These are phyloP conservation scores for Arxiozyma telluris DNA, from an alignment of 1,139 yeast species.

Conservation along the genomic window DNA sequence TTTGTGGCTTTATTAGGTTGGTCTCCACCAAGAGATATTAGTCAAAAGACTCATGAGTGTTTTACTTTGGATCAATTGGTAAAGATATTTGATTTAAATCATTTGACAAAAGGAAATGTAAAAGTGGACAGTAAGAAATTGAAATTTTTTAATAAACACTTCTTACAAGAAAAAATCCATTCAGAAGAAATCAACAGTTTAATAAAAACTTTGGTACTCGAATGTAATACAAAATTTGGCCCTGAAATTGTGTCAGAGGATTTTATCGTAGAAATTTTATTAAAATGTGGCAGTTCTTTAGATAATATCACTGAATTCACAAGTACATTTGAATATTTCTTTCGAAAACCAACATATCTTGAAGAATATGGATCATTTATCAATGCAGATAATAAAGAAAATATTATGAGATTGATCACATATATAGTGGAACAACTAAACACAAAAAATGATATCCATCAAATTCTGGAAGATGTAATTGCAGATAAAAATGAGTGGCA, in stretches of 20 bases:
- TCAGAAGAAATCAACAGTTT: slow-evolving; percentile 33
- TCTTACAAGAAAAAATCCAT: slow-evolving; percentile 37
- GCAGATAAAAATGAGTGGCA: neutral
- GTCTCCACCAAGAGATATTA: slow-evolving; percentile 60
- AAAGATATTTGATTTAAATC: slow-evolving; percentile 41
- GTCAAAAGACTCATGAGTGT: slow-evolving; percentile 54
- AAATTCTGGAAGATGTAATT: neutral
- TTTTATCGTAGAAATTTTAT: slow-evolving; percentile 20
- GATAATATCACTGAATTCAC: slow-evolving; percentile 42
- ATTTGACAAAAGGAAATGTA: slow-evolving; percentile 86
- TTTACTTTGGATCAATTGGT: slow-evolving; percentile 48
- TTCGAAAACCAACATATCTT: slow-evolving; percentile 34
- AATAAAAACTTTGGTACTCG: slow-evolving; percentile 30
- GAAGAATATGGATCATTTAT: slow-evolving; percentile 20
- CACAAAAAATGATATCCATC: slow-evolving; percentile 15
- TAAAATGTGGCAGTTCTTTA: slow-evolving; percentile 34
- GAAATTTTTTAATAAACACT: slow-evolving; percentile 64
- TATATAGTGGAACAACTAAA: slow-evolving; percentile 8
- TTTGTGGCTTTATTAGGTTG: slow-evolving; percentile 91
- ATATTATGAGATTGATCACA: slow-evolving; percentile 14
- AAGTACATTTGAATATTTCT: slow-evolving; percentile 41
- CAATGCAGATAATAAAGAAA: slow-evolving; percentile 9
- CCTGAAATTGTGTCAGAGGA: slow-evolving; percentile 8
- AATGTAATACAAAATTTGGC: slow-evolving; percentile 13
- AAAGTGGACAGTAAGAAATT: slow-evolving; percentile 77